A percentile compares a stretch with the other conserved stretches of the same genome.
Conservation (phyloP, 2,329 filamentous ascomycete genomes). For the Cladophialophora exuberans region DNA sequence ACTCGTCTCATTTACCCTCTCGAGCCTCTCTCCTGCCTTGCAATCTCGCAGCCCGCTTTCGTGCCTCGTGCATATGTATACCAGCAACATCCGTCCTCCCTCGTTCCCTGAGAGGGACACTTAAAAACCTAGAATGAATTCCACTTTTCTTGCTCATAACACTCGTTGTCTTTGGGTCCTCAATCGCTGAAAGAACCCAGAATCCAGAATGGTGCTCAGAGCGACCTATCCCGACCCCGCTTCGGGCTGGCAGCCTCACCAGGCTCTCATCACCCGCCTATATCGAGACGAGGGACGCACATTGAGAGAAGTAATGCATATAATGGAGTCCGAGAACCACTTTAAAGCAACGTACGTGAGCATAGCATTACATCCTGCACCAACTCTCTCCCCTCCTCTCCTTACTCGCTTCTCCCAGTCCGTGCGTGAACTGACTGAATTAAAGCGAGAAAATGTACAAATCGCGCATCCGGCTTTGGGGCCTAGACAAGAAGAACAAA, state of each 20-base stretch:
- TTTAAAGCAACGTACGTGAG: constrained; percentile 17
- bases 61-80: neutral
- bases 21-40: neutral
- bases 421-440: neutral
- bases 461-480: constrained; percentile 17
- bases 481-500: constrained; percentile 20
- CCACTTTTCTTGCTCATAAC: neutral
- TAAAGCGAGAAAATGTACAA: constrained; percentile 17
- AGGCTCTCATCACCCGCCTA: constrained; percentile 10
- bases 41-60: neutral
- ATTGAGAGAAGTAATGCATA: constrained; percentile 13
- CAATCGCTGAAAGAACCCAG: neutral
- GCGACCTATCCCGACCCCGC: neutral
- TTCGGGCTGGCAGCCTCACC: constrained; percentile 6
- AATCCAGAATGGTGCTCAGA: neutral
- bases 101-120: neutral
- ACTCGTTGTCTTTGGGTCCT: neutral
- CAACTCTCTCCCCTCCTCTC: neutral
- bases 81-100: neutral
- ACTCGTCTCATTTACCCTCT: neutral
- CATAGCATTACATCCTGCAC: neutral
- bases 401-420: neutral
- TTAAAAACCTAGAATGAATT: neutral
- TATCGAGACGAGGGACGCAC: constrained; percentile 8
- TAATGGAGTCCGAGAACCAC: constrained; percentile 5